Conservation (phyloP, 2,329 filamentous ascomycete genomes). For the Metarhizium robertsii region DNA sequence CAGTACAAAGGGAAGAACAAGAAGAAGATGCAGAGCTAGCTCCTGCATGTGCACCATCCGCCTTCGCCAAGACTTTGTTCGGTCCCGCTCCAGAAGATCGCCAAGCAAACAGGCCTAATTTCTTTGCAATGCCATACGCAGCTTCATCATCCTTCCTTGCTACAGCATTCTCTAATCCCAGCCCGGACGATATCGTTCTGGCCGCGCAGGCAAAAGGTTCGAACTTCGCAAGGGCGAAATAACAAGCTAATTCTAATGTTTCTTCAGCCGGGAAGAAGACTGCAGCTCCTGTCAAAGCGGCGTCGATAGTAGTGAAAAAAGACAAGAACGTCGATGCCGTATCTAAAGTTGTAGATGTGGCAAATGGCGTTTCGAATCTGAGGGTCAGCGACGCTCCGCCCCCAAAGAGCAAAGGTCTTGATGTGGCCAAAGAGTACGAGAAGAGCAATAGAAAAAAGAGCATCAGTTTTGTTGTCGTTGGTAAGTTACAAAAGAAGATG, state of each 20-base stretch:
- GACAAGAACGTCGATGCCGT: conserved; percentile 26
- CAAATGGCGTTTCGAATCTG: conserved; percentile 22
- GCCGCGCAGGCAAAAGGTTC: conserved; percentile 86
- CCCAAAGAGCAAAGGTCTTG: conserved; percentile 67
- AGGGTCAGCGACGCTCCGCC: conserved; percentile 43
- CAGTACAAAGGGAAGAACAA: not conserved
- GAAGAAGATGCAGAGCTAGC: conserved; percentile 9
- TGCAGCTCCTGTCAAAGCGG: conserved; percentile 25
- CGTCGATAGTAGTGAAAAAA: conserved; percentile 22
- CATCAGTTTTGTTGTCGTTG: conserved; percentile 87
- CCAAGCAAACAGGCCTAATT: conserved; percentile 19
- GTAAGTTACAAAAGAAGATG: conserved; percentile 35
- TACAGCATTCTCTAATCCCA: conserved; percentile 71
- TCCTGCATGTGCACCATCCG: conserved; percentile 32
- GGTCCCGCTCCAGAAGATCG: conserved; percentile 27
- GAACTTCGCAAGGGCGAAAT: conserved; percentile 43
- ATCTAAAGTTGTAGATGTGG: conserved; percentile 14
- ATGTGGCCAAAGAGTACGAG: conserved; percentile 74
- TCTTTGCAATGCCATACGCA: conserved; percentile 40
- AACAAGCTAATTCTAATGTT: conserved; percentile 44
- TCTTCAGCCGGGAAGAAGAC: conserved; percentile 44
- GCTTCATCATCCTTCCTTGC: conserved; percentile 38
- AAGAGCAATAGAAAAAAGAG: conserved; percentile 68
- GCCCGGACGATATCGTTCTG: conserved; percentile 83
- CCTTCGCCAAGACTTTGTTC: conserved; percentile 47